Conservation (phyloP, 345 rosid species). For the Lepidium didymum region DNA sequence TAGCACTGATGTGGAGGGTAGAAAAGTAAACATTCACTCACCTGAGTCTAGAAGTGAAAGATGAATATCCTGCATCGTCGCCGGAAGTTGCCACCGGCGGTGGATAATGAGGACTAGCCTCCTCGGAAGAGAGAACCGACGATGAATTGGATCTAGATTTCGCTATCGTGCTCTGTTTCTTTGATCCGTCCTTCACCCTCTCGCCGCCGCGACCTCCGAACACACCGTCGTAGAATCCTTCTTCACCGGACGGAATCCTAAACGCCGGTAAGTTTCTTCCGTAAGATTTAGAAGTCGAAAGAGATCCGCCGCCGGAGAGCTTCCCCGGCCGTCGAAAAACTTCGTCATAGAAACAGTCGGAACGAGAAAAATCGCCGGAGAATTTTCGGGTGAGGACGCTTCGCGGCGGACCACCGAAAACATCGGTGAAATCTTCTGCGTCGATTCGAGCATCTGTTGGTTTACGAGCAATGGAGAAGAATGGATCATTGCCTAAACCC, state of each 20-base stretch:
- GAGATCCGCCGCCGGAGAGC: not conserved
- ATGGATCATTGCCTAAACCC: conserved; percentile 39
- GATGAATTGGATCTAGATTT: conserved; percentile 60
- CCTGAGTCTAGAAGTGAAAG: conserved; percentile 87
- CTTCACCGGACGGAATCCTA: conserved; percentile 50
- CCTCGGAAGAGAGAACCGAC: conserved; percentile 75
- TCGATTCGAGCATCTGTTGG: conserved; percentile 38
- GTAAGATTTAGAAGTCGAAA: conserved; percentile 28
- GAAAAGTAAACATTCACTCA: not conserved
- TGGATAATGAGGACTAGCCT: conserved; percentile 65
- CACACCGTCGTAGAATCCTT: conserved; percentile 58
- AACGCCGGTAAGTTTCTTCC: conserved; percentile 63
- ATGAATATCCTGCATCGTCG: conserved; percentile 60
- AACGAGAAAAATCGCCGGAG: conserved; percentile 47
- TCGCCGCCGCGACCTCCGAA: conserved; percentile 41
- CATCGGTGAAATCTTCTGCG: conserved; percentile 73
- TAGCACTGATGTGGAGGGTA: not conserved
- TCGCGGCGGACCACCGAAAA: conserved; percentile 89
- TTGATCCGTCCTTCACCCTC: conserved; percentile 43
- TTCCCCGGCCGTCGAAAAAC: conserved; percentile 47
- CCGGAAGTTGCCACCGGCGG: conserved; percentile 28
- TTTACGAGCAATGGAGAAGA: conserved; percentile 42
- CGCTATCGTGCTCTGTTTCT: conserved; percentile 24
- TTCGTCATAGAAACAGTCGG: conserved; percentile 59
- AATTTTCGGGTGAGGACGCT: conserved; percentile 51